Conservation (phyloP, 768 basidiomycete species). For the Suillus paluster region DNA sequence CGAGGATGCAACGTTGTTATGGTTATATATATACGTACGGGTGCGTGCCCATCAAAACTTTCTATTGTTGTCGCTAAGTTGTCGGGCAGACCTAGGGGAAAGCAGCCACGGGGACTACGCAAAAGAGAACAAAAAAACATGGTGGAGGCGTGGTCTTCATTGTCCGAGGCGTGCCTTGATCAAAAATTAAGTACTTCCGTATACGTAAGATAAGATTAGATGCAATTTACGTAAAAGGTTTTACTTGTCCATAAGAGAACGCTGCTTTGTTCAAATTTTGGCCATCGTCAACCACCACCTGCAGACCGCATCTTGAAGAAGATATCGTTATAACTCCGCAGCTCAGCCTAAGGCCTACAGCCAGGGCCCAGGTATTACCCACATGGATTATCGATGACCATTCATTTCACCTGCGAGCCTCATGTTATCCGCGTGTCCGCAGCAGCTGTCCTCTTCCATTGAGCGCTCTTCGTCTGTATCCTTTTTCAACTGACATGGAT, state of each 20-base stretch:
- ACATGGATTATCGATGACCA: background rate
- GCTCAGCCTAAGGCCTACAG: too few relatives aligned
- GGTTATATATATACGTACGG: background rate
- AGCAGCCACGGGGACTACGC: background rate
- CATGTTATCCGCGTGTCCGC: conserved; percentile 1
- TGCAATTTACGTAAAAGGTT: background rate
- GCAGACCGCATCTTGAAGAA: too few relatives aligned
- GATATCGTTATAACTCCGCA: too few relatives aligned
- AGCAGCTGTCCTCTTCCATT: background rate
- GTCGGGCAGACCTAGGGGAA: background rate
- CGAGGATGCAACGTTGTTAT: conserved; percentile 22
- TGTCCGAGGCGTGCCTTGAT: conserved; percentile 11
- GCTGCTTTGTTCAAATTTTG: too few relatives aligned
- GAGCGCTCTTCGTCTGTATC: background rate
- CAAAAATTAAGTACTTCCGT: background rate
- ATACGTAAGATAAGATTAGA: conserved; percentile 16
- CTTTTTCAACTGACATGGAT: background rate
- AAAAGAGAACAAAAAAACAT: conserved; percentile 10
- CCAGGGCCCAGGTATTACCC: background rate
- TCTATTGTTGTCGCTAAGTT: background rate
- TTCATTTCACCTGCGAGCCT: background rate
- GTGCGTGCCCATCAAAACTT: conserved; percentile 3
- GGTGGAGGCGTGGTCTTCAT: conserved; percentile 5
- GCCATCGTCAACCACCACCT: too few relatives aligned
- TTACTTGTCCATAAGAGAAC: background rate